Conservation (phyloP, 2,329 filamentous ascomycete genomes). For the Fusarium liriodendri region DNA sequence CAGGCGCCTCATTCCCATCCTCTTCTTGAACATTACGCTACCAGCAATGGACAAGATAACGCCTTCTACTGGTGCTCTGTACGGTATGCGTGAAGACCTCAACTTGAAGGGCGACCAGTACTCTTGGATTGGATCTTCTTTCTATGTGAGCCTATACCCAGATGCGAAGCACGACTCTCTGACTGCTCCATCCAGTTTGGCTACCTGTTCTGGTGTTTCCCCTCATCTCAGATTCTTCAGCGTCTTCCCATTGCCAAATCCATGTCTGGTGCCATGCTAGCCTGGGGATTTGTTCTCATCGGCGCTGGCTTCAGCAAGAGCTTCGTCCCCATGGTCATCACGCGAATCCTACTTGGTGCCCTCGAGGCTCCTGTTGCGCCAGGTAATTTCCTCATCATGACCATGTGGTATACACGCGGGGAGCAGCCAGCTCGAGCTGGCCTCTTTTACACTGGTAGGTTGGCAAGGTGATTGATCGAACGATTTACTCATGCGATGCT, state of each 20-base stretch:
- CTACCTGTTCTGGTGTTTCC: not conserved
- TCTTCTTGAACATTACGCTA: too few species aligned
- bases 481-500: too few species aligned
- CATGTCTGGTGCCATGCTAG: not conserved
- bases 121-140: too few species aligned
- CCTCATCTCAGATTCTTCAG: not conserved
- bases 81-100: too few species aligned
- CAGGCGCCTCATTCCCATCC: too few species aligned
- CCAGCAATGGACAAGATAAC: too few species aligned
- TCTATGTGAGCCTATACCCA: too few species aligned
- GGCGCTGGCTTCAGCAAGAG: not conserved
- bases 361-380: conserved; percentile 46
- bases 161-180: too few species aligned
- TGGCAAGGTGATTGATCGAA: too few species aligned
- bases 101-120: too few species aligned
- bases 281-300: not conserved
- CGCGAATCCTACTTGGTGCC: conserved; percentile 44
- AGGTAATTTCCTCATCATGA: conserved; percentile 43
- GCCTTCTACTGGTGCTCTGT: too few species aligned
- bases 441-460: conserved; percentile 18
- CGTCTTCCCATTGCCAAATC: not conserved
- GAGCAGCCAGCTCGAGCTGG: conserved; percentile 43
- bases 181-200: not conserved
- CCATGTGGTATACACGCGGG: conserved; percentile 44
- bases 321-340: not conserved